These are phyloP conservation scores for Anacardium occidentale DNA, from an alignment of 345 rosid species.

Conservation along the genomic window DNA sequence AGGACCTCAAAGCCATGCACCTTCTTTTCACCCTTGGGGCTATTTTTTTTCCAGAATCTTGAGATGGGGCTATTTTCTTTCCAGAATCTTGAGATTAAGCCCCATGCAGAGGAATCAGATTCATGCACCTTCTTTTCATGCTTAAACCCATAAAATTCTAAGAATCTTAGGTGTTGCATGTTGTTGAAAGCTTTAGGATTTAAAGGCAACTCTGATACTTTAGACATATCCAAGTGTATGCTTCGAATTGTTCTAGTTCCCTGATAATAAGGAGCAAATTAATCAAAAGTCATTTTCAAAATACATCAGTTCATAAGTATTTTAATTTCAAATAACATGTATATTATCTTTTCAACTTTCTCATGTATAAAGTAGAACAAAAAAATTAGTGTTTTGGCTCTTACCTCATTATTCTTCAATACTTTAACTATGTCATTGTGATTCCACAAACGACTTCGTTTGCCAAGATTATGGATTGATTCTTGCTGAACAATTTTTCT, in stretches of 20 bases:
- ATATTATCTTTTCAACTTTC: no score
- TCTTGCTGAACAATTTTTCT: slow-evolving; percentile 30
- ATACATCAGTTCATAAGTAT: not conserved
- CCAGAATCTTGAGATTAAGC: slow-evolving; percentile 1
- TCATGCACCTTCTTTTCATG: not conserved
- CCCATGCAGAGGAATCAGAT: no score
- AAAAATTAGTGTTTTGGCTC: not conserved
- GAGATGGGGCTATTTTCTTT: no score
- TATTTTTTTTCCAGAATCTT: no score
- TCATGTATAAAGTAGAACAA: no score
- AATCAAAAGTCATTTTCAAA: not conserved
- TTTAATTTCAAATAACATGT: no score
- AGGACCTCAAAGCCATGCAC: not conserved
- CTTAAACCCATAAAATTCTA: not conserved
- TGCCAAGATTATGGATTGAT: slow-evolving; percentile 20
- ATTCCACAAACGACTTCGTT: slow-evolving; percentile 19
- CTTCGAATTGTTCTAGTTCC: not conserved
- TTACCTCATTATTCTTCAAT: not conserved
- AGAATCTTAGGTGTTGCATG: not conserved
- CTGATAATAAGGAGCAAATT: no score
- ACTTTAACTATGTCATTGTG: slow-evolving; percentile 20
- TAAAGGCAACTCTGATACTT: no score
- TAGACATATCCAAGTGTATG: not conserved
- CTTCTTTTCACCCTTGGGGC: not conserved
- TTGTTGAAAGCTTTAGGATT: not conserved